phyloP scores from a whole-genome alignment of 2,329 filamentous ascomycete species.

The Neonectria magnoliae region DNA sequence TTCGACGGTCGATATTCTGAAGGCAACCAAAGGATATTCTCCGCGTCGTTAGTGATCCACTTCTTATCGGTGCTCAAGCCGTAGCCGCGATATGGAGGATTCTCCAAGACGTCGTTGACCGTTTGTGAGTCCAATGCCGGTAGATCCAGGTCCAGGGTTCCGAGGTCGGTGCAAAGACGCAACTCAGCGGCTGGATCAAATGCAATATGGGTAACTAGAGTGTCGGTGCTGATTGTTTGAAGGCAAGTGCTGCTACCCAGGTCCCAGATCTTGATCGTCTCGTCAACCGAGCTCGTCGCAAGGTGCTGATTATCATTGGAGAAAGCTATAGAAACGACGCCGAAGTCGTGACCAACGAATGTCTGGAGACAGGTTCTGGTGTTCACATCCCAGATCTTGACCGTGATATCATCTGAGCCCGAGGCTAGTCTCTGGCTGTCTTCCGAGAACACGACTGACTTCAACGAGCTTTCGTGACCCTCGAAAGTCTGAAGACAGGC shows the following conservation, averaged over 20 bases:
- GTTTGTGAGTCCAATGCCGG: neutral
- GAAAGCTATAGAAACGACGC: neutral
- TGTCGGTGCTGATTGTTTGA: neutral
- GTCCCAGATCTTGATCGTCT: slow-evolving; percentile 23
- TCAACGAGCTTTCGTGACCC: neutral
- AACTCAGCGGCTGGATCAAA: neutral
- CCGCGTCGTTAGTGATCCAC: neutral
- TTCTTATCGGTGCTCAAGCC: neutral
- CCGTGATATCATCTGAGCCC: neutral
- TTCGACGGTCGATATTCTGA: neutral
- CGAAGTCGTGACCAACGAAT: slow-evolving; percentile 5
- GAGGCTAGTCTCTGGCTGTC: neutral
- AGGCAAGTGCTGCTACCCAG: neutral
- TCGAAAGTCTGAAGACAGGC: neutral
- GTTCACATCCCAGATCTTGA: slow-evolving; percentile 22
- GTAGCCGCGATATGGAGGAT: neutral
- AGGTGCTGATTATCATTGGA: neutral
- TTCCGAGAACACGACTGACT: slow-evolving; percentile 19
- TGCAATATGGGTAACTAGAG: neutral
- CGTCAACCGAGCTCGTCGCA: neutral
- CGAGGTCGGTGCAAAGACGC: neutral
- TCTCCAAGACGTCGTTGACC: neutral
- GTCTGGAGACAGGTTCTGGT: slow-evolving; percentile 14
- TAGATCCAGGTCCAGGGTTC: neutral
- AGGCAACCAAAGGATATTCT: neutral